Evolutionary conservation across 352 stramenopile species (phyloP).

Genomic region (Phytophthora sp.): DNA sequence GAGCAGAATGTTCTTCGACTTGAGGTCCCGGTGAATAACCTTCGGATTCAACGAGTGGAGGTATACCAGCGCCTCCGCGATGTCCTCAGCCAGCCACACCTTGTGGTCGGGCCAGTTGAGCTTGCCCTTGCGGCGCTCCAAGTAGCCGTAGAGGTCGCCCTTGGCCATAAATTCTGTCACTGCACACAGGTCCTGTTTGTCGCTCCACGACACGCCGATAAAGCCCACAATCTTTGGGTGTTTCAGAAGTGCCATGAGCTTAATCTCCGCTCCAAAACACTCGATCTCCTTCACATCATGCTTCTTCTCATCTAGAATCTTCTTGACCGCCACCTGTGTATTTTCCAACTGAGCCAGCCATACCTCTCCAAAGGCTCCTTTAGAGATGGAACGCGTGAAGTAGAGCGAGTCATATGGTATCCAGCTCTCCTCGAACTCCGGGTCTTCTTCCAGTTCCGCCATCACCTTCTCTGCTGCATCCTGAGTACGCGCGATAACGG

Average conservation of each 20-base stretch:
- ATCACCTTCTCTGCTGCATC: slow-evolving; percentile 64
- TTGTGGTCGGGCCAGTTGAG: slow-evolving; percentile 45
- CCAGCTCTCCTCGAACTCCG: slow-evolving; percentile 53
- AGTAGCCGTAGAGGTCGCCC: slow-evolving; percentile 52
- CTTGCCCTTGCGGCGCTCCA: slow-evolving; percentile 27
- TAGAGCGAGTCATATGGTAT: slow-evolving; percentile 77
- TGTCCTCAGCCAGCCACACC: slow-evolving; percentile 54
- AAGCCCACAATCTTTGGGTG: slow-evolving; percentile 63
- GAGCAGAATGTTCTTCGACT: slow-evolving; percentile 77
- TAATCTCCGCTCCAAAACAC: slow-evolving; percentile 63
- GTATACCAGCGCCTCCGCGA: slow-evolving; percentile 78
- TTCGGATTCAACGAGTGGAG: slow-evolving; percentile 84
- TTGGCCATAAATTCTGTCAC: slow-evolving; percentile 64
- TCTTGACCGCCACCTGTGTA: slow-evolving; percentile 82
- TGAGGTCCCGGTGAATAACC: slow-evolving; percentile 87
- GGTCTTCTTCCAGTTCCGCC: slow-evolving; percentile 63
- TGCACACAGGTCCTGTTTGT: slow-evolving; percentile 52
- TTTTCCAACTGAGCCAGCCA: slow-evolving; percentile 85
- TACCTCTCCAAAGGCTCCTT: slow-evolving; percentile 82
- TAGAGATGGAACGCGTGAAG: slow-evolving; percentile 79
- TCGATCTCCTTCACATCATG: slow-evolving; percentile 86
- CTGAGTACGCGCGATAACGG: slow-evolving; percentile 36
- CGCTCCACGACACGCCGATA: slow-evolving; percentile 56
- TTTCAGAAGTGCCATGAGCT: slow-evolving; percentile 54
- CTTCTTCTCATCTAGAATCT: slow-evolving; percentile 80